Percentiles rank a stretch among this genome's conserved stretches.
phyloP scores from a whole-genome alignment of 106 monocot species.

The Dioscorea alata region DNA sequence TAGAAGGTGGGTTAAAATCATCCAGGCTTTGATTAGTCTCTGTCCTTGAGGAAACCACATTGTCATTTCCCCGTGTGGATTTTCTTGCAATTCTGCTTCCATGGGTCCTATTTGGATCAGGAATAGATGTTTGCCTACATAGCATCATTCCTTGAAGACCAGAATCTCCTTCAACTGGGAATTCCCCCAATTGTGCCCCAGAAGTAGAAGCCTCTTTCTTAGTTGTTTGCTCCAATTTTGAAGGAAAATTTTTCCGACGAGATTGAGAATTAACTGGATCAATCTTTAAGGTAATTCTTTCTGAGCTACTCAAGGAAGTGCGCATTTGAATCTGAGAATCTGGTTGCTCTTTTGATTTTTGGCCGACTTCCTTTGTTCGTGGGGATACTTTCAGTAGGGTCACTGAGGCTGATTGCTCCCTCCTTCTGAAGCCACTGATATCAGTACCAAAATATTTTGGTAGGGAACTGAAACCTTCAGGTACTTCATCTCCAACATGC shows the following conservation, averaged over 20 bases:
- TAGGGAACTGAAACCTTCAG: slow-evolving; percentile 11
- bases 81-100: slow-evolving; percentile 20
- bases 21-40: slow-evolving; percentile 26
- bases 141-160: slow-evolving; percentile 20
- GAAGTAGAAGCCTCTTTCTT: slow-evolving; percentile 8
- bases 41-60: slow-evolving; percentile 5
- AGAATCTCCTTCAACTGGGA: slow-evolving; percentile 16
- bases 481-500: slow-evolving; percentile 7
- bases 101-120: slow-evolving; percentile 22
- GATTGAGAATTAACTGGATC: slow-evolving; percentile 11
- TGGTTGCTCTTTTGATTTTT: slow-evolving; percentile 15
- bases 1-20: slow-evolving; percentile 9
- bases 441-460: not conserved
- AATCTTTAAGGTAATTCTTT: slow-evolving; percentile 12
- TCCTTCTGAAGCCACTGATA: not conserved
- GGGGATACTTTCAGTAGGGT: slow-evolving; percentile 16
- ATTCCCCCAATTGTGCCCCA: not conserved
- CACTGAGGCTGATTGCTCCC: slow-evolving; percentile 14
- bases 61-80: slow-evolving; percentile 6
- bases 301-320: not conserved
- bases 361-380: slow-evolving; percentile 7
- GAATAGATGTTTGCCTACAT: slow-evolving; percentile 18
- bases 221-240: slow-evolving; percentile 14
- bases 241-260: slow-evolving; percentile 11
- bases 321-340: slow-evolving; percentile 13